Evolutionary conservation across 2,329 filamentous ascomycete genomes (phyloP), one percentile per base, ranked within the genome.

Genomic region (Rhexocercosporidium sp.): DNA sequence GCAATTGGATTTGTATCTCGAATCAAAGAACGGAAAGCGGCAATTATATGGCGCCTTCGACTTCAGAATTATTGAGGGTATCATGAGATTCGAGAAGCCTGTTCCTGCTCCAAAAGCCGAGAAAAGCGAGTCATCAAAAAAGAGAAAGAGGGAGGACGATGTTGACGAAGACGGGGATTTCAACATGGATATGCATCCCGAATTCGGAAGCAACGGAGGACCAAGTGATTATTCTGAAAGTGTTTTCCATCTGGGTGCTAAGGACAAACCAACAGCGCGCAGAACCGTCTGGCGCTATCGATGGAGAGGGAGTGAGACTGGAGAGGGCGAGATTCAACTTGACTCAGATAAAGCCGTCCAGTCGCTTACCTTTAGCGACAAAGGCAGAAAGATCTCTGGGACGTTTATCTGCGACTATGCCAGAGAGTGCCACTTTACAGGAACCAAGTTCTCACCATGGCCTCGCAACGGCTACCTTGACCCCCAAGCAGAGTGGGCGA

Each of bases 41-140:
- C 70, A 73, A 20, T 46, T 73, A 25, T 70, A 65, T 54, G 66
- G 25, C 6, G 66, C 68, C 5, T 70, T 73, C n/a, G 8, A 72
- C 16, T 71, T 71, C 31, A 56, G 61, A 67, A 34, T 66, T 41
- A 47, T 73, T 5, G 59, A 69, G 47, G 70, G 67, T 4, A 65
- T 70, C 54, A 69, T 72, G 69, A 67, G 69, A 46, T 71, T 72
- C 53, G 66, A 72, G 57, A 68, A 66, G 31, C 71, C 70, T 25
- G 51, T 65, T 37, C 54, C 54, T 22, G 44, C 65, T 39, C 53
- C 60, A 41, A 68, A 66, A 47, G 12, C 31, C 4, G 63, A 66
- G 22, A 61, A 12, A 27, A 20, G 14, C 16, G 29, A 47, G 12
- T 22, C 41, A 22, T 67, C 62, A 20, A 69, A 65, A 12, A 66